Evolutionary conservation across 2,329 filamentous ascomycete species (phyloP).

Genomic region (Botryosphaeria dothidea): DNA sequence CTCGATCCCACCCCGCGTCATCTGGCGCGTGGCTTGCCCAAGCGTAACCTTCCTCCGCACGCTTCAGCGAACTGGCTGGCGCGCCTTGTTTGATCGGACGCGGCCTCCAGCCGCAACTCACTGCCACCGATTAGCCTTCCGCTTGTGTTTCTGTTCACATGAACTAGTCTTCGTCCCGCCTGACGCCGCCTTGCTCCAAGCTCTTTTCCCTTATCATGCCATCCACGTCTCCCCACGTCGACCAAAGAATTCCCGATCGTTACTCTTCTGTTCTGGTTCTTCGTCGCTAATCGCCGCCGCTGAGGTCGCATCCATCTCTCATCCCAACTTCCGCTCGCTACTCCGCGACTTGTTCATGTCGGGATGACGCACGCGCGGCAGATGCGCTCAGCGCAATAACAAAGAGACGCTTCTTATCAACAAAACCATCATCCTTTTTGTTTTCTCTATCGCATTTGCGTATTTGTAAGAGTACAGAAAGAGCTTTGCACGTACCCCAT

Average conservation of each 20-base stretch:
- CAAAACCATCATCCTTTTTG: no score
- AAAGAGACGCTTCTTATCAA: neutral
- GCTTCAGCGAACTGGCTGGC: neutral
- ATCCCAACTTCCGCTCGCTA: neutral
- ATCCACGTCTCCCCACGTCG: neutral
- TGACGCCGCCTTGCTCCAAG: neutral
- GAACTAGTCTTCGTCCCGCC: neutral
- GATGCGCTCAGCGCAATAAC: neutral
- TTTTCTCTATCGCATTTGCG: no score
- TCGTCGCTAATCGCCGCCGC: neutral
- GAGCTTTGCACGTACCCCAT: no score
- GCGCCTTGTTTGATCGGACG: neutral
- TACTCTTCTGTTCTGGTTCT: neutral
- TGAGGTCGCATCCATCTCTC: neutral
- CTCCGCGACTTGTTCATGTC: neutral
- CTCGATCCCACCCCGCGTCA: constrained; percentile 3
- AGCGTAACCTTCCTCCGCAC: neutral
- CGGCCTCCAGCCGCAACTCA: neutral
- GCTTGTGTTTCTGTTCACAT: neutral
- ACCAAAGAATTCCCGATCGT: neutral
- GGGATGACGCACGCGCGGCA: neutral
- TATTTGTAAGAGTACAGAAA: neutral
- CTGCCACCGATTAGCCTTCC: neutral
- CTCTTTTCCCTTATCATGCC: neutral
- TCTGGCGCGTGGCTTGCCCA: constrained; percentile 3